Conservation (phyloP, 2,329 filamentous ascomycete genomes). For the Fusarium camptoceras region DNA sequence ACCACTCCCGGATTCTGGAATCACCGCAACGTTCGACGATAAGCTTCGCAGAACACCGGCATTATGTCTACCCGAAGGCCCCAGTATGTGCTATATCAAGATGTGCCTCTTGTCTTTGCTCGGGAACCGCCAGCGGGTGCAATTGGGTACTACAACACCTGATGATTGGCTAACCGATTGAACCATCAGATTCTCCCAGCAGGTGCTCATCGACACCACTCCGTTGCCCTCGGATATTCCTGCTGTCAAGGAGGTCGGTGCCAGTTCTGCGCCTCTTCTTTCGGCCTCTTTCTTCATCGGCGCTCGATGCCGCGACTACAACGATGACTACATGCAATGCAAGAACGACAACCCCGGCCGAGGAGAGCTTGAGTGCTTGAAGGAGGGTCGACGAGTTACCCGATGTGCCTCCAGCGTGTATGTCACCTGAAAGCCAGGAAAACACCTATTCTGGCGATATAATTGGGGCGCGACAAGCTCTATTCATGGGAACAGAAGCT, state of each 20-base stretch:
- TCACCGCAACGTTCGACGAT: constrained; percentile 45
- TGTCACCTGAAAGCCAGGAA: constrained; percentile 54
- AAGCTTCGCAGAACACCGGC: constrained; percentile 47
- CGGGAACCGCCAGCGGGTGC: constrained; percentile 9
- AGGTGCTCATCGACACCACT: constrained; percentile 93
- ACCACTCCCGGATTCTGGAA: constrained; percentile 45
- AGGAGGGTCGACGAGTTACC: constrained; percentile 95
- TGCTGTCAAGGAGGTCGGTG: constrained; percentile 91
- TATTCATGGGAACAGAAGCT: constrained; percentile 14
- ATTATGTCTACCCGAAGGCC: constrained; percentile 58
- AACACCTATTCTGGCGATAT: not conserved
- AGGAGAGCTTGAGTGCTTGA: constrained; percentile 94
- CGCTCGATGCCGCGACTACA: constrained; percentile 92
- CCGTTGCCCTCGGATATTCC: constrained; percentile 93
- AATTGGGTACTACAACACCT: constrained; percentile 40
- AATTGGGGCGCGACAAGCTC: not conserved
- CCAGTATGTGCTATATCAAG: constrained; percentile 52
- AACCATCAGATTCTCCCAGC: constrained; percentile 85
- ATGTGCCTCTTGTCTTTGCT: not conserved
- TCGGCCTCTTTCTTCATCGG: constrained; percentile 98
- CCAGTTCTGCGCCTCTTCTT: constrained; percentile 90
- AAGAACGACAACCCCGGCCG: constrained; percentile 92
- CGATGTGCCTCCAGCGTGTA: constrained; percentile 97
- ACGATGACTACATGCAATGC: constrained; percentile 99
- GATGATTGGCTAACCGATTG: constrained; percentile 47